A percentile compares a stretch with the other conserved stretches of the same genome.
These are phyloP conservation scores for Pythium diclinum DNA, from an alignment of 352 stramenopile species.

Conservation along the genomic window DNA sequence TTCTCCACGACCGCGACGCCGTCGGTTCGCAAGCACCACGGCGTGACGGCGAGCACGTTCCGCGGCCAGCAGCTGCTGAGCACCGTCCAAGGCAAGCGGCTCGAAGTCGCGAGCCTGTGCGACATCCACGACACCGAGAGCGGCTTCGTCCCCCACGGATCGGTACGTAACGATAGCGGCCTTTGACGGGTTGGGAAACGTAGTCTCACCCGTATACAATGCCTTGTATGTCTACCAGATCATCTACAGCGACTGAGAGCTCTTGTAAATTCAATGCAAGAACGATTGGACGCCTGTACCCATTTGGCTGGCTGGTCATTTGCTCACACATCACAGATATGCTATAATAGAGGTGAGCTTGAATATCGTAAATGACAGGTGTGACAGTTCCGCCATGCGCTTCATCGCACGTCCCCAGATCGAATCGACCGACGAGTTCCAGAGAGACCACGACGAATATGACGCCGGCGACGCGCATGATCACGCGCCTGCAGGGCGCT, in stretches of 20 bases:
- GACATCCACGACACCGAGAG: slow-evolving; percentile 58
- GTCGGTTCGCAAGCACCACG: slow-evolving; percentile 40
- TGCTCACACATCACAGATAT: slow-evolving; percentile 24
- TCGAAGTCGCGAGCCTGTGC: slow-evolving; percentile 71
- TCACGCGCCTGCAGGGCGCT: slow-evolving; percentile 7
- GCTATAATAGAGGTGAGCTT: slow-evolving; percentile 3
- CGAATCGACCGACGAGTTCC: slow-evolving; percentile 1
- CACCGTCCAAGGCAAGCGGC: slow-evolving; percentile 64
- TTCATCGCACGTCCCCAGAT: not conserved
- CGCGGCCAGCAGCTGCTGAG: slow-evolving; percentile 69
- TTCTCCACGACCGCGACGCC: slow-evolving; percentile 54
- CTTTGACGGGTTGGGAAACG: not conserved
- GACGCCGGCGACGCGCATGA: slow-evolving; percentile 12
- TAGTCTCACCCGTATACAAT: not conserved
- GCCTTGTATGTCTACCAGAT: not conserved
- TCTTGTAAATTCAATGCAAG: not conserved
- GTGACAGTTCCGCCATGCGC: not conserved
- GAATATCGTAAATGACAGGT: slow-evolving; percentile 12
- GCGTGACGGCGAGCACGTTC: slow-evolving; percentile 50
- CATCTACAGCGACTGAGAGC: slow-evolving; percentile 20
- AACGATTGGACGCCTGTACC: not conserved
- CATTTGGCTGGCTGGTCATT: not conserved
- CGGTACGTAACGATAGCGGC: slow-evolving; percentile 27
- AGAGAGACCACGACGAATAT: slow-evolving; percentile 5
- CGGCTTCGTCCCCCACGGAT: slow-evolving; percentile 41